Base-by-base conservation (phyloP, 2,329 filamentous ascomycete genomes). In the Paecilomyces niveus region DNA sequence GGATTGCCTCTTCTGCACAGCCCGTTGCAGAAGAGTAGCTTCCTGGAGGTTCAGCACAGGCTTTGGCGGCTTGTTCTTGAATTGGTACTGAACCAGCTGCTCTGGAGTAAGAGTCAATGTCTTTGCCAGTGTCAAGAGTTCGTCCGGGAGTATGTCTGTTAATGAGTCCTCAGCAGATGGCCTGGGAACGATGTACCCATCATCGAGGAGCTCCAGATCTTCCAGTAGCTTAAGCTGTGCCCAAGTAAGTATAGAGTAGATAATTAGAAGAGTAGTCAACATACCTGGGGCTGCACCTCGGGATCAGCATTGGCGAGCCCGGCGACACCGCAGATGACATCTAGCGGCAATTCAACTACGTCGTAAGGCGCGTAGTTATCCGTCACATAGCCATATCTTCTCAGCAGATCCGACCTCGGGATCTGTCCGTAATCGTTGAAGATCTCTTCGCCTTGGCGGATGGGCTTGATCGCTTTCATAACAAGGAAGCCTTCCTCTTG, bases 361-460 rank as follows among this genome's bases (percentile, higher is more conserved):
- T 96, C 91, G 71, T 92, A 91, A 49, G 86, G 81, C 9, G 85
- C 78, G 66, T 96, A 92, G 63, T 87, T 87, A 29, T 83, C 76
- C 0, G 90, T 93, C n/a, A 92, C 85, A 67, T 96, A 96, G 18
- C 92, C 92, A 65, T 96, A 96, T 13, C 92, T 82, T 35, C 92
- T 82, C 10, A 96, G 81, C 7, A 96, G 79, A 68, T 97, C 92
- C 0, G 89, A 88, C 59, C 89, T 89, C 9, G 91, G 89, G 2
- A 95, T 83, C 5, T 91, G 86, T 0, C 92, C 92, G 64, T 96
- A 96, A 74, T 96, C 92, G 71, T 96, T 96, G 69, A 92, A 84
- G 18, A 96, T 84, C 72, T 96, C 89, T 58, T 90, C 84, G 5
- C 89, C 89, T 0, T 83, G 81, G 24, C 74, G 75, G 66, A 96